Evolutionary conservation across 2,329 filamentous ascomycete species (phyloP), one percentile per base, ranked within the genome.

Genomic region (Aureobasidium sp.): DNA sequence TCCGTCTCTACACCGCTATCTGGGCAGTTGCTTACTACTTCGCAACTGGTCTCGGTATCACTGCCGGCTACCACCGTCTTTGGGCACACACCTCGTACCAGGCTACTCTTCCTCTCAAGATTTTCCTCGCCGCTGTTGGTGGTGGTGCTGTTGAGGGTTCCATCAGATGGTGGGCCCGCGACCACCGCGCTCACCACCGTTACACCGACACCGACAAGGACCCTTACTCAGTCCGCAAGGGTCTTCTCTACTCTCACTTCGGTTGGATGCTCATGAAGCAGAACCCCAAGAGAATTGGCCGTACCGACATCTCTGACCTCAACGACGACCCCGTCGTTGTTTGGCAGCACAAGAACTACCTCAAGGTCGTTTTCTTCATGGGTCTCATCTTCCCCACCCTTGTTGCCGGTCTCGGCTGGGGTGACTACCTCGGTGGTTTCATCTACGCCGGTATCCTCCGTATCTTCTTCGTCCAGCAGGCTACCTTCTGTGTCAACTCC

Each of bases 191-290:
- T 71, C 90, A 95, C 76, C 90, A 95, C 82, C 85, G 91, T 70
- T 95, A 94, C 76, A 95, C 91, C 79, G 91, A 95, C 73, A 95
- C 90, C 71, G 89, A 92, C 41, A 94, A 94, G 81, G 90, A 95
- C 69, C 91, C 90, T 55, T 95, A 95, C 81, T 92, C 89, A 27
- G 90, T 95, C 69, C 87, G 89, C 78, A 95, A 95, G 82, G 90
- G 90, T 68, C 82, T 94, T 55, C 77, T 91, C 68, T 93, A 92
- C 83, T 91, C 84, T 59, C 88, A 91, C 78, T 80, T 95, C 63
- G 90, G 90, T 70, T 95, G 90, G 90, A 94, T 95, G 89, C 77
- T 95, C 71, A 86, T 95, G 83, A 93, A 93, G 82, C 90, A 95
- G 79, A 93, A 95, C 80, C 89, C 90, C 67, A 93, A 93, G 83